Evolutionary conservation across 2,329 filamentous ascomycete species (phyloP).

Genomic region (Teratosphaeria destructans): DNA sequence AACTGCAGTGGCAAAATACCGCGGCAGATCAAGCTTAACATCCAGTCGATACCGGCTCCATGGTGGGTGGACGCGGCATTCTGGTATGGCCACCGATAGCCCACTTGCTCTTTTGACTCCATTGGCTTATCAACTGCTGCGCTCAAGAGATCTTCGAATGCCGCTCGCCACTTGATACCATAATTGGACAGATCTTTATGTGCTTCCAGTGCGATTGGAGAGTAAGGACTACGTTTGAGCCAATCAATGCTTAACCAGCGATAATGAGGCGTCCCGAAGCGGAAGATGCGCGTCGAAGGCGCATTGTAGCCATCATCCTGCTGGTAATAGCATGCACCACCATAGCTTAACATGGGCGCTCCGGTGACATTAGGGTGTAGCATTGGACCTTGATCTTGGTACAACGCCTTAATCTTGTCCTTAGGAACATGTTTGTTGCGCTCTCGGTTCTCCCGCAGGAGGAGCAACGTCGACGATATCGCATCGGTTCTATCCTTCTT

Average conservation of each 20-base stretch:
- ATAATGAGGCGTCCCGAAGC: not conserved
- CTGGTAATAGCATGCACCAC: constrained; percentile 13
- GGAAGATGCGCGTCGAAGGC: constrained; percentile 4
- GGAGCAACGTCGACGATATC: constrained; percentile 7
- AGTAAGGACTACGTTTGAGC: constrained; percentile 40
- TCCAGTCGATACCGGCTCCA: constrained; percentile 26
- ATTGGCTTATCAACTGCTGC: constrained; percentile 29
- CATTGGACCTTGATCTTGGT: constrained; percentile 11
- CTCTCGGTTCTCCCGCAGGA: constrained; percentile 16
- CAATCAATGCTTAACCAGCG: constrained; percentile 26
- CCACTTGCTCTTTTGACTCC: constrained; percentile 11
- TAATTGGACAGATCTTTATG: constrained; percentile 26
- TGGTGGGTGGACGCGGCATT: constrained; percentile 13
- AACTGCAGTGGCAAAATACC: constrained; percentile 25
- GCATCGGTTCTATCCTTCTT: constrained; percentile 10
- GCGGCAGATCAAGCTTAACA: constrained; percentile 26
- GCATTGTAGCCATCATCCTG: constrained; percentile 9
- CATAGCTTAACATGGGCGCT: constrained; percentile 8
- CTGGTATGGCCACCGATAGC: constrained; percentile 9
- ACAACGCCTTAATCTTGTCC: constrained; percentile 18
- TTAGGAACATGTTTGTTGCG: constrained; percentile 15
- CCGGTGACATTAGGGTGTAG: constrained; percentile 12
- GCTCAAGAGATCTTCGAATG: constrained; percentile 49
- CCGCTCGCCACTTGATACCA: constrained; percentile 42
- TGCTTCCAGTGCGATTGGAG: constrained; percentile 44